Conservation (phyloP, 1,139 yeast species). For the Candida glucosophila region DNA sequence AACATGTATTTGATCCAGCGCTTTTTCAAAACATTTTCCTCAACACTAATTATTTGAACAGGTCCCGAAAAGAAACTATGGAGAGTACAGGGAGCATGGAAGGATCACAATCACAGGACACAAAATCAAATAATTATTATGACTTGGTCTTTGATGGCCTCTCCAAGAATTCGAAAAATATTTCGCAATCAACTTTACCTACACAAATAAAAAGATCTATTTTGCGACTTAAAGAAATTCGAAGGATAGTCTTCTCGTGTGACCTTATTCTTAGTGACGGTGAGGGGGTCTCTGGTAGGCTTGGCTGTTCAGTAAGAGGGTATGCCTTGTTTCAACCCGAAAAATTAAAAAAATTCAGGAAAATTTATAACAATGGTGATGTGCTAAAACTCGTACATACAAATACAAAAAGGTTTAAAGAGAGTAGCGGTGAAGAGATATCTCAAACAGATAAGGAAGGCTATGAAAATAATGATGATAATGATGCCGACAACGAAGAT, state of each 20-base stretch:
- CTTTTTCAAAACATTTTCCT: conserved; percentile 51
- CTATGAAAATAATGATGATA: conserved; percentile 1
- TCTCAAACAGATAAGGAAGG: conserved; percentile 6
- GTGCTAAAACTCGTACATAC: conserved; percentile 44
- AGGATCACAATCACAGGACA: not conserved
- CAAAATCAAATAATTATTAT: conserved; percentile 1
- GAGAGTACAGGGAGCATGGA: conserved; percentile 5
- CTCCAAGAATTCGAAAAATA: conserved; percentile 6
- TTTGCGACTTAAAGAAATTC: conserved; percentile 49
- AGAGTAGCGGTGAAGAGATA: conserved; percentile 14
- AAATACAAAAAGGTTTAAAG: conserved; percentile 23
- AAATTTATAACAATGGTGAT: conserved; percentile 45
- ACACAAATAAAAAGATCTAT: conserved; percentile 42
- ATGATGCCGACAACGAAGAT: conserved; percentile 15
- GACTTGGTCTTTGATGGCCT: conserved; percentile 6
- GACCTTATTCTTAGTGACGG: conserved; percentile 40
- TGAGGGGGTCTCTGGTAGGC: conserved; percentile 26
- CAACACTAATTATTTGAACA: conserved; percentile 26
- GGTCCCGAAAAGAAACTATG: conserved; percentile 3
- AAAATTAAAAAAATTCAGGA: conserved; percentile 27
- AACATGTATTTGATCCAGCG: conserved; percentile 36
- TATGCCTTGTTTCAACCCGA: conserved; percentile 56
- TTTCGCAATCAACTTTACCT: conserved; percentile 31
- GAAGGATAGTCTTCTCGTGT: conserved; percentile 55
- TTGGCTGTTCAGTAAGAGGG: conserved; percentile 65